These are phyloP conservation scores for Saccharum officinarum DNA, from an alignment of 176 grass and related monocot genomes.

Conservation along the genomic window DNA sequence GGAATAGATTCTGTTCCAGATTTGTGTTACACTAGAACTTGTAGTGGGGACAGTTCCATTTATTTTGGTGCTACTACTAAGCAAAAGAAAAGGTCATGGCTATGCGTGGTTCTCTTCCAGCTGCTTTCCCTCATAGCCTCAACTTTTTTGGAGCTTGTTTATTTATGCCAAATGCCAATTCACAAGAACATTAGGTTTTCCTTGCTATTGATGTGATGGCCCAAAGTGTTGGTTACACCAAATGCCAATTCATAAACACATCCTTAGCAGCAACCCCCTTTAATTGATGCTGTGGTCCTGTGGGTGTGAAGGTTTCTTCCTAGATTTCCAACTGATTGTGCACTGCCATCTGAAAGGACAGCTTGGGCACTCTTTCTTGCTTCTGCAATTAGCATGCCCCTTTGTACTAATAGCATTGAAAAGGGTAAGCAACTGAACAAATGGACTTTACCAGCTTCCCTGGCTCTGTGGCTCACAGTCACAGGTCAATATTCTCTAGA, in stretches of 20 bases:
- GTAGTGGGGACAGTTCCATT: neutral
- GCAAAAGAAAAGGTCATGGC: neutral
- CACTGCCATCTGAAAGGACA: neutral
- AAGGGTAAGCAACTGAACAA: neutral
- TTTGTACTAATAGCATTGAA: neutral
- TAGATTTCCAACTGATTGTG: neutral
- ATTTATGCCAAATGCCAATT: conserved; percentile 14
- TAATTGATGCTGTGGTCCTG: neutral
- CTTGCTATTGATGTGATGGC: conserved; percentile 17
- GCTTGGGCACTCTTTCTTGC: neutral
- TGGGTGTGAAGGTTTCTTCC: neutral
- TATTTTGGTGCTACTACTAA: neutral
- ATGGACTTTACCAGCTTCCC: neutral
- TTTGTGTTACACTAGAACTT: neutral
- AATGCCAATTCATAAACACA: conserved; percentile 17
- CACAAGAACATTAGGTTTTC: conserved; percentile 9
- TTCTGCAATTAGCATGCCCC: neutral
- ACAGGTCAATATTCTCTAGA: neutral
- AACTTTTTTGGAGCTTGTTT: neutral
- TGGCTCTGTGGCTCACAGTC: too few species aligned
- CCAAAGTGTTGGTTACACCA: conserved; percentile 24
- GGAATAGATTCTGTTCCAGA: conserved; percentile 3
- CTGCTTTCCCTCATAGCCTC: neutral
- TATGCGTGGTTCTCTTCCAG: neutral
- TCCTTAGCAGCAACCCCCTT: neutral